Conservation (phyloP, 164 flowering plant species). For the Vitis riparia region DNA sequence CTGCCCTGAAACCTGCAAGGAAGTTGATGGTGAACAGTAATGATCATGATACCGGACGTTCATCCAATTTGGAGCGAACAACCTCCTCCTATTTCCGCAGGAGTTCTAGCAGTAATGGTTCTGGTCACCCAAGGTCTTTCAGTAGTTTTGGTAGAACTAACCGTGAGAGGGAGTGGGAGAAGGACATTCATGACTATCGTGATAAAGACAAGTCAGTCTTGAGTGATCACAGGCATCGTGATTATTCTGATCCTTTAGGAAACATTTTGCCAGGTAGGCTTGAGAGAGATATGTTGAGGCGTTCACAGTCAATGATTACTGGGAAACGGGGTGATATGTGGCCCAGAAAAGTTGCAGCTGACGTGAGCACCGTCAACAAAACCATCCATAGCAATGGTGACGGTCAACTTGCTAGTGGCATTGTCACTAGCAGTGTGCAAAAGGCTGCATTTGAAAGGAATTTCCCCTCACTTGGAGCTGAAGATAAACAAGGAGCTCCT, state of each 20-base stretch:
- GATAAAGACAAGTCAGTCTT: conserved; percentile 22
- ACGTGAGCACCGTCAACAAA: conserved; percentile 9
- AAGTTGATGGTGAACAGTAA: conserved; percentile 9
- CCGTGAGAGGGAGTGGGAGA: conserved; percentile 14
- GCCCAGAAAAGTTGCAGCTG: conserved; percentile 19
- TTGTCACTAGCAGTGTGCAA: conserved; percentile 8
- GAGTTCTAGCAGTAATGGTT: conserved; percentile 31
- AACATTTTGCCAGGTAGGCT: conserved; percentile 16
- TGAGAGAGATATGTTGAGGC: conserved; percentile 32
- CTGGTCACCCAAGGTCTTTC: conserved; percentile 24
- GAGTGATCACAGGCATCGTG: conserved; percentile 14
- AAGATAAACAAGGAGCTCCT: conserved; percentile 32
- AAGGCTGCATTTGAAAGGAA: conserved; percentile 34
- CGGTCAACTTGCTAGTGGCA: conserved; percentile 15
- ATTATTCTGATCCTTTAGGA: conserved; percentile 23
- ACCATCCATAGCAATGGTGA: conserved; percentile 14
- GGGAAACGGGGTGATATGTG: conserved; percentile 24
- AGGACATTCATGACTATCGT: background rate
- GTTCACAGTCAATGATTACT: conserved; percentile 39
- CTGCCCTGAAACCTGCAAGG: conserved; percentile 15
- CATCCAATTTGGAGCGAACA: conserved; percentile 21
- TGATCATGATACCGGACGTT: conserved; percentile 20
- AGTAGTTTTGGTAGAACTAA: conserved; percentile 30
- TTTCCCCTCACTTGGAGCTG: conserved; percentile 35
- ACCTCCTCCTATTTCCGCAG: conserved; percentile 27